Evolutionary conservation across 2,329 filamentous ascomycete species (phyloP).

Genomic region (Fusarium sororula): DNA sequence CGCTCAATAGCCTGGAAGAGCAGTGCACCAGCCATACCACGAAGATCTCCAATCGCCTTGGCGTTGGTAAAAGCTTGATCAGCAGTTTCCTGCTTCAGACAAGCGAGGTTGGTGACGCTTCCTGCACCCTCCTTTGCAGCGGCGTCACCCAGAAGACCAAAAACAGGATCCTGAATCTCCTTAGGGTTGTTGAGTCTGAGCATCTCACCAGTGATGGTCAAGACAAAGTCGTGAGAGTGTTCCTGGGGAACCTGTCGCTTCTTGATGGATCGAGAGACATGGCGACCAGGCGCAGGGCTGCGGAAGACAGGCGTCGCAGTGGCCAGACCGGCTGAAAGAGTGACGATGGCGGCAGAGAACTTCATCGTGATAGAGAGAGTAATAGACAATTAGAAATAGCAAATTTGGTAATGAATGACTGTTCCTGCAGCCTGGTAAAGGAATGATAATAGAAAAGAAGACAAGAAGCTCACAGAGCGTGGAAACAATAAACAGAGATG

Average conservation of each 20-base stretch:
- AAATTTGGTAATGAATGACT: background rate
- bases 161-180: constrained; percentile 9
- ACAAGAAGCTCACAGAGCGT: background rate
- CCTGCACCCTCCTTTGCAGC: constrained; percentile 47
- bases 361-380: constrained; percentile 1
- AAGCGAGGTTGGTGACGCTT: constrained; percentile 53
- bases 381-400: background rate
- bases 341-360: background rate
- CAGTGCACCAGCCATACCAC: constrained; percentile 63
- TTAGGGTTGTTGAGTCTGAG: constrained; percentile 8
- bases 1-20: constrained; percentile 64
- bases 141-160: background rate
- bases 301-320: constrained; percentile 7
- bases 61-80: constrained; percentile 70
- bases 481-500: background rate
- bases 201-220: constrained; percentile 6
- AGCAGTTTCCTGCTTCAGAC: constrained; percentile 59
- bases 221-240: constrained; percentile 5
- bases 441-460: background rate
- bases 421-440: background rate
- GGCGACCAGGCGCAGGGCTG: background rate
- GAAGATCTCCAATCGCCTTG: constrained; percentile 60
- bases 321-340: background rate
- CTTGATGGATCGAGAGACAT: background rate
- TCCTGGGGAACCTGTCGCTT: constrained; percentile 18